These are phyloP conservation scores for Pleurotus pulmonarius DNA, from an alignment of 768 basidiomycete species.

Conservation along the genomic window DNA sequence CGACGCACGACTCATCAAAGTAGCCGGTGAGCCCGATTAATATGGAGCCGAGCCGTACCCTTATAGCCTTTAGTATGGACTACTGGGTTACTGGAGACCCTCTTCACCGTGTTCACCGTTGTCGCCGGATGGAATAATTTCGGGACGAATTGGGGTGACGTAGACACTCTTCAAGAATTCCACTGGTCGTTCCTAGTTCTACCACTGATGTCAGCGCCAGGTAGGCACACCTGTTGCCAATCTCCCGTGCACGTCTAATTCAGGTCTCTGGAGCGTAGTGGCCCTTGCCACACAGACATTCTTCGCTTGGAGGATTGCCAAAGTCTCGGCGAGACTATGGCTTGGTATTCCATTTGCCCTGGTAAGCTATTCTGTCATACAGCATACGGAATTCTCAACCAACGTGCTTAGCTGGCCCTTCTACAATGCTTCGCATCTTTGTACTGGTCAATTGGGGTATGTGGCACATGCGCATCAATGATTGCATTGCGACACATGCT, in stretches of 20 bases:
- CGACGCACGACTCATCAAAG: not conserved
- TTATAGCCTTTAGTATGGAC: not conserved
- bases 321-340: not conserved
- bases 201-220: not conserved
- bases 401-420: not conserved
- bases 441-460: not conserved
- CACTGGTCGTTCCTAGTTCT: constrained; percentile 14
- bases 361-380: not conserved
- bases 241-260: not conserved
- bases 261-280: not conserved
- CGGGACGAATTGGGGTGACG: constrained; percentile 17
- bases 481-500: not conserved
- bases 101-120: constrained; percentile 12
- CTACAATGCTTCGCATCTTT: not conserved
- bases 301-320: constrained; percentile 4
- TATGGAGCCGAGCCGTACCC: not conserved
- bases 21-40: not conserved
- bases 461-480: not conserved
- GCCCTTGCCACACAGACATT: not conserved
- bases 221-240: not conserved
- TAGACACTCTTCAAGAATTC: constrained; percentile 6
- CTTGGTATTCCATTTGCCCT: not conserved
- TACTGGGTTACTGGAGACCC: constrained; percentile 10
- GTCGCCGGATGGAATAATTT: constrained; percentile 14
- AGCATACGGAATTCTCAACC: not conserved